phyloP scores from a whole-genome alignment of 1,284 basidiomycete genomes.

The Tylopilus orsonianus region DNA sequence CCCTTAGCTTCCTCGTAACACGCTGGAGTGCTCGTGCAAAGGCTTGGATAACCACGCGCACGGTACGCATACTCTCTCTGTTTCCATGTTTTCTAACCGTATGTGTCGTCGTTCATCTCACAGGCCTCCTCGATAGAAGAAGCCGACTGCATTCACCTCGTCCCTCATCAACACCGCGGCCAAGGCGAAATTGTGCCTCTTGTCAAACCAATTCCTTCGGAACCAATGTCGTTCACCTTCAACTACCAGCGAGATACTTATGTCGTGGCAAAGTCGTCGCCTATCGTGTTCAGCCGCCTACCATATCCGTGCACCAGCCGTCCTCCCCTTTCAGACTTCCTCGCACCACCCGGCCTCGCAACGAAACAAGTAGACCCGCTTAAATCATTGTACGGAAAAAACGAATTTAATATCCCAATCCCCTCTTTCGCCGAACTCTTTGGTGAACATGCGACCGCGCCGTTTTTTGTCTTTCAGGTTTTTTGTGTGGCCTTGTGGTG shows the following conservation, averaged over 20 bases:
- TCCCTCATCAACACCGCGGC: conserved; percentile 86
- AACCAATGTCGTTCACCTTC: conserved; percentile 77
- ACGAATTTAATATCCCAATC: conserved; percentile 94
- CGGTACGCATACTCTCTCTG: conserved; percentile 44
- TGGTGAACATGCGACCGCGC: conserved; percentile 88
- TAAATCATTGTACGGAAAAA: conserved; percentile 76
- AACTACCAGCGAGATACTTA: conserved; percentile 97
- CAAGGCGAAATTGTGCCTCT: conserved; percentile 89
- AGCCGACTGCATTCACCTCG: conserved; percentile 82
- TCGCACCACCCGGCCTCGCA: conserved; percentile 49
- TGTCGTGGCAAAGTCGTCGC: conserved; percentile 61
- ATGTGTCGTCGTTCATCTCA: background rate
- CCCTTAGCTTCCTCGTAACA: conserved; percentile 90
- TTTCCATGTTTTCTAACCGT: conserved; percentile 3
- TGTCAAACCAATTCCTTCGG: conserved; percentile 57
- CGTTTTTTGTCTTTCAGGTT: conserved; percentile 95
- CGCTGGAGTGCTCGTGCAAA: conserved; percentile 85
- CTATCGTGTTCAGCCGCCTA: conserved; percentile 75
- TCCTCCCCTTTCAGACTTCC: conserved; percentile 73
- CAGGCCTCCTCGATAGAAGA: conserved; percentile 68
- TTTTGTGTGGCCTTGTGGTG: conserved; percentile 97
- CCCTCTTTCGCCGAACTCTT: conserved; percentile 90
- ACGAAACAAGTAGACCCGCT: conserved; percentile 46
- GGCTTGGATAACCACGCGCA: conserved; percentile 75
- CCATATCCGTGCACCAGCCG: conserved; percentile 85